These are phyloP conservation scores for Heliocybe sulcata DNA, from an alignment of 1,284 basidiomycete species.

Conservation along the genomic window DNA sequence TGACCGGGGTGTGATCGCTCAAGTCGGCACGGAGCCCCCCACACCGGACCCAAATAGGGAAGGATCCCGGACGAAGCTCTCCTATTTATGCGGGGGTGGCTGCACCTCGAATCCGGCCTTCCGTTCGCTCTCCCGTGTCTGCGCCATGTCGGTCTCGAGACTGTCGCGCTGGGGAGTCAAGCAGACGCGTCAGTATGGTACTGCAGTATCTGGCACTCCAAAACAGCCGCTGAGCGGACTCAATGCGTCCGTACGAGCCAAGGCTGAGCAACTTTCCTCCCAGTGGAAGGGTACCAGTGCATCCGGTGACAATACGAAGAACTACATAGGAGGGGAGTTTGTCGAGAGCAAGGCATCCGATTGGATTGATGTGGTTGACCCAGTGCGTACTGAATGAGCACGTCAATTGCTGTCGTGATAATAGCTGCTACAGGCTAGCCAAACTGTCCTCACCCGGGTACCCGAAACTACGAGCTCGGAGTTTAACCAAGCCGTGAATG, in stretches of 20 bases:
- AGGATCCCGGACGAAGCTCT: neutral
- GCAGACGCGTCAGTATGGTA: slow-evolving; percentile 32
- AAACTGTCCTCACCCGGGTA: slow-evolving; percentile 82
- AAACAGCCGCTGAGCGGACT: slow-evolving; percentile 30
- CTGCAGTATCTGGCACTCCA: slow-evolving; percentile 24
- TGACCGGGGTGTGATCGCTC: neutral
- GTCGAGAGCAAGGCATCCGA: slow-evolving; percentile 70
- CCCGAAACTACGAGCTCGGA: slow-evolving; percentile 84
- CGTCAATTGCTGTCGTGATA: slow-evolving; percentile 4
- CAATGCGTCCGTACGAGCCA: slow-evolving; percentile 42
- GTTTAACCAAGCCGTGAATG: slow-evolving; percentile 81
- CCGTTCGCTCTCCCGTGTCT: neutral
- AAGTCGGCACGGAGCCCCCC: neutral
- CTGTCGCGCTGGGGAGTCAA: slow-evolving; percentile 25
- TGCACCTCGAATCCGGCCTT: neutral
- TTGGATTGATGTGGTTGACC: slow-evolving; percentile 86
- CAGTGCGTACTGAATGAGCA: slow-evolving; percentile 43
- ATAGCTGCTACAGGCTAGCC: slow-evolving; percentile 58
- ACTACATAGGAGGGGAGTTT: slow-evolving; percentile 87
- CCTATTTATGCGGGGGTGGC: slow-evolving; percentile 3
- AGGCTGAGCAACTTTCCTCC: slow-evolving; percentile 60
- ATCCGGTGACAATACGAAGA: slow-evolving; percentile 79
- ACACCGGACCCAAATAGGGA: neutral
- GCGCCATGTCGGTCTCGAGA: slow-evolving; percentile 20
- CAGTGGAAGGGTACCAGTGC: slow-evolving; percentile 85